Conservation (phyloP, 2,329 filamentous ascomycete genomes). For the Dissoconium aciculare region DNA sequence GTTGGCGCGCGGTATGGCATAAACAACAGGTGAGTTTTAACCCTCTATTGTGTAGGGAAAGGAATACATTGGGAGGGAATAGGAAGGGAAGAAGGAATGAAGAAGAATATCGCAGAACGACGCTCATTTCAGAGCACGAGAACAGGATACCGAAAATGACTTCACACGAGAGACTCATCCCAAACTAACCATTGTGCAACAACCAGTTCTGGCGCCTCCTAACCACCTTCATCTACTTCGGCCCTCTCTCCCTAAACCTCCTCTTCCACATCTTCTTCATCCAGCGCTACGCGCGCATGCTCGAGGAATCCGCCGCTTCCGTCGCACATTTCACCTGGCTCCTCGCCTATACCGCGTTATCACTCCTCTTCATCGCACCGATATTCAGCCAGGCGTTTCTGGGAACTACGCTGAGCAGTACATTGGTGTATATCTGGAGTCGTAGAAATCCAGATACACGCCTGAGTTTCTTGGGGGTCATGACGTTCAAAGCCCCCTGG, state of each 20-base stretch:
- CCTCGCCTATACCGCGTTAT: conserved; percentile 66
- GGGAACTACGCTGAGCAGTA: conserved; percentile 83
- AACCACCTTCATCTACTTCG: conserved; percentile 95
- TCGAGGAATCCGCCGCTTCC: conserved; percentile 89
- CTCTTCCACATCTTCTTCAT: conserved; percentile 98
- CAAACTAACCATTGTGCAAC: too few species aligned
- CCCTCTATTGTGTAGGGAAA: background rate
- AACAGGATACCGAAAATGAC: too few species aligned
- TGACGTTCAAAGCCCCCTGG: conserved; percentile 88
- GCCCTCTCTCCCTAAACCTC: conserved; percentile 81
- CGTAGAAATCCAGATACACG: conserved; percentile 83
- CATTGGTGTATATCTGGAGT: conserved; percentile 95
- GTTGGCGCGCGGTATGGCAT: conserved; percentile 75
- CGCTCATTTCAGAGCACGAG: too few species aligned
- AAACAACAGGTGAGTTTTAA: conserved; percentile 76
- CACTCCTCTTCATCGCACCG: conserved; percentile 68
- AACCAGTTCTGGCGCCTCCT: conserved; percentile 96
- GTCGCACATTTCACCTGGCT: conserved; percentile 94
- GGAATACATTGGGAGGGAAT: too few species aligned
- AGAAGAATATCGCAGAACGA: too few species aligned
- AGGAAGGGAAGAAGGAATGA: too few species aligned
- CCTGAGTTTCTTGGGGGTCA: conserved; percentile 62
- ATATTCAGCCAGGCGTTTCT: conserved; percentile 85
- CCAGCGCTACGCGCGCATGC: conserved; percentile 83
- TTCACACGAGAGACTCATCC: too few species aligned